Percentiles rank a stretch among this genome's conserved stretches.
These are phyloP conservation scores for Ceratobasidium sp. DNA, from an alignment of 1,284 basidiomycete genomes.

Conservation along the genomic window DNA sequence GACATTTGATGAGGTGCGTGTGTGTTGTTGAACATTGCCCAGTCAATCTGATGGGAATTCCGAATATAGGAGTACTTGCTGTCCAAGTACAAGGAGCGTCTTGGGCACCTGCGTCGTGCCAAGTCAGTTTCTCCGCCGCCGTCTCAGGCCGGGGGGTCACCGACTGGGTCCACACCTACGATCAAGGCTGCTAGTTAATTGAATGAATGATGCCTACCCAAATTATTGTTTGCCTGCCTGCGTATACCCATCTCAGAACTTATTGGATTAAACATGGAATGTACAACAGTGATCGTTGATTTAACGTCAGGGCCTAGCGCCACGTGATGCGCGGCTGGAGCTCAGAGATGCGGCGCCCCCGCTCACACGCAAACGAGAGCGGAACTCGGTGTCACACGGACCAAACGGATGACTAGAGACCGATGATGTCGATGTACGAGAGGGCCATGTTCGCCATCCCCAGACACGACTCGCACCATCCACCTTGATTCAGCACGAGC, in stretches of 20 bases:
- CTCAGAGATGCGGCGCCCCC: background rate
- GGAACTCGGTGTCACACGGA: constrained; percentile 29
- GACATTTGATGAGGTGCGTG: constrained; percentile 34
- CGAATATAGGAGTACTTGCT: constrained; percentile 19
- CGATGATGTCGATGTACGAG: background rate
- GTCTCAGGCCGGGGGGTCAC: constrained; percentile 8
- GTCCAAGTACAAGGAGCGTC: constrained; percentile 17
- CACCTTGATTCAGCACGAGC: background rate
- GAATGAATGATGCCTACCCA: background rate
- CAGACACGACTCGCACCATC: background rate
- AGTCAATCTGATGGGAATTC: constrained; percentile 8
- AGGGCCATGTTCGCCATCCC: background rate
- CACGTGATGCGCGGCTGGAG: constrained; percentile 15
- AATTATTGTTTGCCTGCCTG: background rate
- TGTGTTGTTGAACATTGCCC: background rate
- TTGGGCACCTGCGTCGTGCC: constrained; percentile 20
- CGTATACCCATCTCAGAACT: background rate
- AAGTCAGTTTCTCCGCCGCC: constrained; percentile 29
- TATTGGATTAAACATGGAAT: constrained; percentile 5
- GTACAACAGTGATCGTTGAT: background rate
- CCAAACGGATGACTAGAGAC: constrained; percentile 10
- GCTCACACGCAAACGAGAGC: background rate
- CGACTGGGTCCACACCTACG: background rate
- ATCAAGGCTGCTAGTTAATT: constrained; percentile 21
- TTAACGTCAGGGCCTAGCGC: background rate